Base-by-base conservation (phyloP, 345 rosid species). In the Gossypioides kirkii region DNA sequence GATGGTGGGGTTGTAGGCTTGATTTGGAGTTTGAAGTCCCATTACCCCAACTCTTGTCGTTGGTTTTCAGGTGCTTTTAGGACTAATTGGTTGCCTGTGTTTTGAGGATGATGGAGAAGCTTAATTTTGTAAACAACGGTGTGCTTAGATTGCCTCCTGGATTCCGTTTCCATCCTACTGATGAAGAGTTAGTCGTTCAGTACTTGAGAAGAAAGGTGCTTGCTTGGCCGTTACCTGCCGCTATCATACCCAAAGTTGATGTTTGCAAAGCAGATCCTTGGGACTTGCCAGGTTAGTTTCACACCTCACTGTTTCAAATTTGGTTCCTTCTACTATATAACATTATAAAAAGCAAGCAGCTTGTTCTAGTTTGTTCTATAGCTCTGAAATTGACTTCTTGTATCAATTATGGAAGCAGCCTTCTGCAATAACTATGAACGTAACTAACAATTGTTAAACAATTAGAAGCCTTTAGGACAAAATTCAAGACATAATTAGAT, bases 231-330 rank as follows among this genome's bases (percentile, higher is more conserved):
- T 77, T 94, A 73, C 96, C 97, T 16, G 93, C 97, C 75, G 87
- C 93, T 14, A 83, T 94, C 53, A 94, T 94, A 58, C 93, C 90
- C 13, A 96, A 94, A 80, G 88, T 89, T 10, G 96, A 94, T 78
- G 93, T 89, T 8, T 94, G 93, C 88, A 90, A 86, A 80, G 79
- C 94, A 53, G 93, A 91, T 80, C 97, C 98, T 56, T 91, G 98
- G 97, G 94, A 94, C 63, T 85, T 94, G 76, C 98, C 97, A 71
- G 98, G 98, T 94, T 64, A 1, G 2, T 76, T 58, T 58, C 17
- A 17, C 25, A 23, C 0, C 36, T 58, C 9, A 56, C 7, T 25
- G 17, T 32, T 32, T 23, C 6, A 23, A 56, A 18, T 0, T 61
- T 28, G 65, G 45, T 28, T 61, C 16, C 42, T 61, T 61, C 9